A percentile compares a stretch with the other conserved stretches of the same genome.
Conservation (phyloP, 306 rosid genomes). For the Hippophae rhamnoides region DNA sequence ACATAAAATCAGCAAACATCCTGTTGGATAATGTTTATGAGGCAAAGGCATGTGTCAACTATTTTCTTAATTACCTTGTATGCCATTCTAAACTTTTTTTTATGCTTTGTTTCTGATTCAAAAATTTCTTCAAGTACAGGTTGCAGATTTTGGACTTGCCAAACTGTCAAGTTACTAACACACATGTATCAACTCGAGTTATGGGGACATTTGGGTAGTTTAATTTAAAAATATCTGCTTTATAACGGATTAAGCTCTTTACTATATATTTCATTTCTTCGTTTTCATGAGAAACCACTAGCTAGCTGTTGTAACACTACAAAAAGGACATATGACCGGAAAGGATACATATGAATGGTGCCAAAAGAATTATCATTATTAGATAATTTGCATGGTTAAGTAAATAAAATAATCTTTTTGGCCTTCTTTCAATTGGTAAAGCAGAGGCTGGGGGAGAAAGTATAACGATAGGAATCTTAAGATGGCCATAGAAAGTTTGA, state of each 20-base stretch:
- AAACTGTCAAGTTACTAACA: slow-evolving; percentile 56
- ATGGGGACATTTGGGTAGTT: slow-evolving; percentile 98
- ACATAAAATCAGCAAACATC: slow-evolving; percentile 86
- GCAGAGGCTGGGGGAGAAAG: neutral
- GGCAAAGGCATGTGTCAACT: slow-evolving; percentile 44
- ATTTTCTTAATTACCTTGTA: neutral
- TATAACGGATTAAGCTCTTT: neutral
- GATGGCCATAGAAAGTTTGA: neutral
- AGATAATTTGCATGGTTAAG: too few species aligned
- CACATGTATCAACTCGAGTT: slow-evolving; percentile 91
- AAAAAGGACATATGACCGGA: too few species aligned
- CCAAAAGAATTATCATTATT: too few species aligned
- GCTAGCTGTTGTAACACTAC: too few species aligned
- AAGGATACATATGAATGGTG: too few species aligned
- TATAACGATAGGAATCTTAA: neutral
- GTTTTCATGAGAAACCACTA: too few species aligned
- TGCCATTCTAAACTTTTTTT: neutral
- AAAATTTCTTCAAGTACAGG: slow-evolving; percentile 43
- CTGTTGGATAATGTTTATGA: slow-evolving; percentile 73
- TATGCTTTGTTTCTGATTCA: slow-evolving; percentile 16
- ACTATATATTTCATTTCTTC: too few species aligned
- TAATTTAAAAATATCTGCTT: too few species aligned
- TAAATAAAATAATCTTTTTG: too few species aligned
- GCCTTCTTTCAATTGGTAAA: too few species aligned
- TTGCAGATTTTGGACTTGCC: slow-evolving; percentile 95